phyloP scores from a whole-genome alignment of 805 yeast genomes.

The Candida alai region DNA sequence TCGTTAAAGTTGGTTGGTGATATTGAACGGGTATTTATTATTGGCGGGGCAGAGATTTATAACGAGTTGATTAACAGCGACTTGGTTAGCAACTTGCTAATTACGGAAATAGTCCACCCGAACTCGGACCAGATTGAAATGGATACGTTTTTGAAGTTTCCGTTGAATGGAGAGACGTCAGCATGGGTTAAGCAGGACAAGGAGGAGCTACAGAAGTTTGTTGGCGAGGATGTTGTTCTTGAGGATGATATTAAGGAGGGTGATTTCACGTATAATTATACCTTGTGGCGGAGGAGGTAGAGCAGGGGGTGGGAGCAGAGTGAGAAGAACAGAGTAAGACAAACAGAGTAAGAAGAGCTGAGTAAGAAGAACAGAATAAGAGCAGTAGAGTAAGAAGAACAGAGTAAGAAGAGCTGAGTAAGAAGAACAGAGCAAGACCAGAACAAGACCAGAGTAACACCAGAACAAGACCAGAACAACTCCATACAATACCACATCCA shows the following conservation, averaged over 20 bases:
- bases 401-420: no score
- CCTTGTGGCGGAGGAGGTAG: conserved; percentile 47
- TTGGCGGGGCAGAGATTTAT: conserved; percentile 93
- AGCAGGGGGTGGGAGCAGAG: background rate
- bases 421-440: no score
- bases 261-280: conserved; percentile 51
- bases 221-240: conserved; percentile 14
- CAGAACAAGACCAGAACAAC: no score
- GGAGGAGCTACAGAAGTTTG: conserved; percentile 33
- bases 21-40: conserved; percentile 66
- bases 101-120: conserved; percentile 59
- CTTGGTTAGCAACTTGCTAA: conserved; percentile 50
- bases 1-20: conserved; percentile 17
- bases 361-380: no score
- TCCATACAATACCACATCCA: no score
- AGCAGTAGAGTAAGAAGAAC: no score
- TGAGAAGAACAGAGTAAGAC: no score
- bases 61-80: conserved; percentile 44
- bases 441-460: no score
- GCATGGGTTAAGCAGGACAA: conserved; percentile 36
- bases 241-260: conserved; percentile 34
- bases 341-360: no score
- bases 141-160: conserved; percentile 65
- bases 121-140: conserved; percentile 43
- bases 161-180: conserved; percentile 13